Evolutionary conservation across 2,329 filamentous ascomycete genomes (phyloP), one percentile per base, ranked within the genome.

Genomic region (Arachnomyces sp.): DNA sequence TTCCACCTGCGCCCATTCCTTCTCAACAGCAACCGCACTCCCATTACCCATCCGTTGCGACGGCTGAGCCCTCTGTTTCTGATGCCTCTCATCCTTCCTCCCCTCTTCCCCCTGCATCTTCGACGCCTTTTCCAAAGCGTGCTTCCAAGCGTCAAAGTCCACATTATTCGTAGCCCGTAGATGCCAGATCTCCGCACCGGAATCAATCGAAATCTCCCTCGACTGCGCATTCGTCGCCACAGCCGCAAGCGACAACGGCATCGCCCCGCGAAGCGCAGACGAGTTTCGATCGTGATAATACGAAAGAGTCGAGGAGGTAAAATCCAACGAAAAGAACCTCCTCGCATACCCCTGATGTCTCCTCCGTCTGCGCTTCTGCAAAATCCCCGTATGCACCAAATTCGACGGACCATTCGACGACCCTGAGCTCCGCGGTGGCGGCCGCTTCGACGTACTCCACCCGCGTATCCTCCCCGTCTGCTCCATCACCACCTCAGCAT

Each of bases 221-320:
- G 84, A 79, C 54, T 84, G 79, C 59, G 92, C 86, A 57, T 94
- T 89, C 6, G 87, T 87, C 3, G 89, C 85, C 43, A 98, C 84
- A 3, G 87, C 92, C 12, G 92, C 92, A 38, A 98, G 68, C 17
- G 87, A 92, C 7, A 98, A 72, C 0, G 92, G 92, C 38, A 98
- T 92, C 6, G 92, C 88, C 13, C 92, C 92, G 44, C 92, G 79
- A 32, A 98, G 71, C 1, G 90, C 88, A 4, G 90, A 93, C 4
- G 90, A 94, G 57, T 93, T 90, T 34, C 87, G 82, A 60, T 90
- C 92, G 58, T 93, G 85, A 59, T 95, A 98, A 67, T 98, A 98
- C 0, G 92, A 96, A 25, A 98, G 70, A 0, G 92, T 96, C 46
- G 85, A 94, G 0, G 90, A 89, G 3, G 84, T 88, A 58, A 89